phyloP scores from a whole-genome alignment of 73 alveolate genomes.

The Symbiodinium pilosum region DNA sequence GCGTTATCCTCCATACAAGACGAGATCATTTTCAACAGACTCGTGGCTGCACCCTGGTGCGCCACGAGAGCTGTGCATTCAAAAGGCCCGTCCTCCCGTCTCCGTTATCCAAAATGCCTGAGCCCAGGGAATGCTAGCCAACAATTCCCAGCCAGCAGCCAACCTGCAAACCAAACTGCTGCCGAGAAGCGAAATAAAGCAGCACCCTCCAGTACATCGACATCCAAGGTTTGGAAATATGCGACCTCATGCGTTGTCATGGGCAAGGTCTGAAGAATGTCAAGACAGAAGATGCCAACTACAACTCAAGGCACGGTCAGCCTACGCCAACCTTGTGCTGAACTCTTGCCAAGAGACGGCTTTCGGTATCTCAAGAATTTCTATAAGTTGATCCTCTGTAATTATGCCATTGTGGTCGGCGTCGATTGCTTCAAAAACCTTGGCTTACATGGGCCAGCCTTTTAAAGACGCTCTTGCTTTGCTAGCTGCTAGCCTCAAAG shows the following conservation, averaged over 20 bases:
- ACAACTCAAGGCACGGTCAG: background rate
- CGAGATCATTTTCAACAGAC: too few species aligned
- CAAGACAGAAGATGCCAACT: background rate
- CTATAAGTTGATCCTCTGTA: background rate
- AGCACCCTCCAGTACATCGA: constrained; percentile 6
- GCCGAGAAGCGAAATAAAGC: background rate
- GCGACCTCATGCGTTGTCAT: background rate
- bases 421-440: constrained; percentile 43
- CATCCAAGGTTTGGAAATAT: constrained; percentile 44
- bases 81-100: background rate
- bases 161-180: too few species aligned
- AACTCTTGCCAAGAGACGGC: background rate
- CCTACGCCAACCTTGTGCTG: background rate
- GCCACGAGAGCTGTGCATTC: too few species aligned
- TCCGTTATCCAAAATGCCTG: background rate
- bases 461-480: too few species aligned
- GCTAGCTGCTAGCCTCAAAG: too few species aligned
- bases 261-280: background rate
- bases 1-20: background rate
- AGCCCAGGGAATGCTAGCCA: too few species aligned
- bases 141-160: too few species aligned
- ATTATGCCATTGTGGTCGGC: constrained; percentile 16
- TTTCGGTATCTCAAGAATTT: constrained; percentile 16
- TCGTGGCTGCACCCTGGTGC: too few species aligned
- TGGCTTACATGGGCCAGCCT: too few species aligned